These are phyloP conservation scores for Angomonas deanei DNA, from an alignment of 208 protist species.

Conservation along the genomic window DNA sequence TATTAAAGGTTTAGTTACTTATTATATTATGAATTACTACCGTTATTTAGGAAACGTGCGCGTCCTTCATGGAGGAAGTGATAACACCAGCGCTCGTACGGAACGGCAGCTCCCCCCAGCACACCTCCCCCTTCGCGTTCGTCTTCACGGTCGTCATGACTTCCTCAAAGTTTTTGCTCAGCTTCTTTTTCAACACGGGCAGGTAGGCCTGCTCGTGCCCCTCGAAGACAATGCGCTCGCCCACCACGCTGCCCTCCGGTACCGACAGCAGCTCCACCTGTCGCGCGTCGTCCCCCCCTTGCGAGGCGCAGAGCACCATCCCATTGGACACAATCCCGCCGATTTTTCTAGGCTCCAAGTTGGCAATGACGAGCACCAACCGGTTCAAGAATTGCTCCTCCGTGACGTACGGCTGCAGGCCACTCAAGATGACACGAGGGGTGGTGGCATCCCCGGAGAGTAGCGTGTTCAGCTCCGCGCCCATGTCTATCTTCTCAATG, in stretches of 20 bases:
- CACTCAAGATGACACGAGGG: constrained; percentile 88
- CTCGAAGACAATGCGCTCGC: constrained; percentile 87
- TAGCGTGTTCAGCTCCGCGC: constrained; percentile 62
- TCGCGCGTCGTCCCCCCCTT: constrained; percentile 34
- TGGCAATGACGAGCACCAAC: constrained; percentile 87
- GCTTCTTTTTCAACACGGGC: constrained; percentile 89
- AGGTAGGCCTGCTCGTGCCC: constrained; percentile 69
- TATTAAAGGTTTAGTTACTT: neutral
- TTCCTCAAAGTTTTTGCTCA: constrained; percentile 88
- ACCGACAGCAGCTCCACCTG: constrained; percentile 81
- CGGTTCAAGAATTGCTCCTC: constrained; percentile 77
- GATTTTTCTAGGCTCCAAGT: constrained; percentile 93
- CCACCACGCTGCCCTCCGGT: constrained; percentile 75
- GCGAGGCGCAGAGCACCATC: constrained; percentile 92
- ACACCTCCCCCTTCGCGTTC: constrained; percentile 66
- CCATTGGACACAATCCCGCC: constrained; percentile 81
- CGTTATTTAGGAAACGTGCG: constrained; percentile 47
- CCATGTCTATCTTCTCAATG: constrained; percentile 93
- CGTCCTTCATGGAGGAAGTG: constrained; percentile 58
- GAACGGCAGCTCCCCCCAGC: constrained; percentile 68
- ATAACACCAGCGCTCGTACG: constrained; percentile 55
- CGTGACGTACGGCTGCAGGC: constrained; percentile 83
- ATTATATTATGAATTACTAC: constrained; percentile 1
- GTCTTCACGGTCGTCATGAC: constrained; percentile 67
- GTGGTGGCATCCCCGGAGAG: constrained; percentile 24